These are phyloP conservation scores for Phlyctochytrium arcticum DNA, from an alignment of 192 early-diverging fungal species.

Conservation along the genomic window DNA sequence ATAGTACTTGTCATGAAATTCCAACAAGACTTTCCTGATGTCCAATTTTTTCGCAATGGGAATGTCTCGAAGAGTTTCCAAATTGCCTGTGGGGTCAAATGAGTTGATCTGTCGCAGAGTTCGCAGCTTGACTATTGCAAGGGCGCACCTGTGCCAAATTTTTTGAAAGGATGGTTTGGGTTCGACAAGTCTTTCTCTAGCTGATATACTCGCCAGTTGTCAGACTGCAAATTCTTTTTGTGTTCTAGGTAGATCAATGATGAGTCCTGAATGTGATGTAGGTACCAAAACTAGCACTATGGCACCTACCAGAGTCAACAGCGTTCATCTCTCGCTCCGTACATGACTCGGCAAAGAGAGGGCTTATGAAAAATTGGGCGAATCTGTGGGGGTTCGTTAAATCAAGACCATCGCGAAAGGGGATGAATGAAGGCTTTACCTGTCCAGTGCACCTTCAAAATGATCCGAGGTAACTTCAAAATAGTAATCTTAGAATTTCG, in stretches of 20 bases:
- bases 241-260: conserved; percentile 63
- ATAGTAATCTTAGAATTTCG: conserved; percentile 72
- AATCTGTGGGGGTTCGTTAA: conserved; percentile 32
- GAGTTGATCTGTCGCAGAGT: neutral
- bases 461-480: conserved; percentile 71
- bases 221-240: conserved; percentile 90
- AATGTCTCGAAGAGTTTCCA: conserved; percentile 72
- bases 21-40: conserved; percentile 75
- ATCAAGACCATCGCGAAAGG: conserved; percentile 49
- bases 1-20: conserved; percentile 88
- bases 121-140: neutral
- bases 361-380: conserved; percentile 87
- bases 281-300: too few relatives aligned
- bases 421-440: conserved; percentile 58
- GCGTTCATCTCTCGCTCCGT: conserved; percentile 92
- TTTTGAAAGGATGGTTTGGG: conserved; percentile 74
- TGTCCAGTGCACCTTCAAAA: conserved; percentile 63
- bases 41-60: conserved; percentile 69
- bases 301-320: conserved; percentile 77
- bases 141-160: conserved; percentile 71
- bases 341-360: conserved; percentile 81
- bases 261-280: too few relatives aligned
- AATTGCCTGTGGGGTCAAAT: conserved; percentile 68
- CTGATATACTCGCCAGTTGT: conserved; percentile 87
- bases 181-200: conserved; percentile 76